Conservation (phyloP, 192 early-diverging fungal genomes). For the Phycomyces nitens region DNA sequence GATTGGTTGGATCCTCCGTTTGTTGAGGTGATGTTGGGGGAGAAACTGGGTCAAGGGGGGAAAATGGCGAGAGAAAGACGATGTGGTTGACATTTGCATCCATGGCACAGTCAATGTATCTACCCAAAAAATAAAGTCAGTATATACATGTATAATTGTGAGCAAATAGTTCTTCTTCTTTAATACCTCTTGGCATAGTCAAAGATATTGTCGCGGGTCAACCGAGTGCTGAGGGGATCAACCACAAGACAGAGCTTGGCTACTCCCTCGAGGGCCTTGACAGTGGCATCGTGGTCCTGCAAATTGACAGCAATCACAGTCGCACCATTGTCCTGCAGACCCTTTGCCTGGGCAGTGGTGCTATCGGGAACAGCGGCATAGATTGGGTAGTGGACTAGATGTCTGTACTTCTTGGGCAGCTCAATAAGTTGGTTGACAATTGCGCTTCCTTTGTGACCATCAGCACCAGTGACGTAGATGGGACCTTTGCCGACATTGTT, state of each 20-base stretch:
- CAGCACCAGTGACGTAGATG: conserved; percentile 38
- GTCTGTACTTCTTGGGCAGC: conserved; percentile 22
- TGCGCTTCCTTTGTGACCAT: conserved; percentile 37
- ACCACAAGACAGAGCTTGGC: conserved; percentile 31
- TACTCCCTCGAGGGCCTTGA: conserved; percentile 29
- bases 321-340: conserved; percentile 25
- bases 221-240: conserved; percentile 36
- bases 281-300: conserved; percentile 17
- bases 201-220: conserved; percentile 27
- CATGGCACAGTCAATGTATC: conserved; percentile 38
- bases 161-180: no score
- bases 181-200: conserved; percentile 32
- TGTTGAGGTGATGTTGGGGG: background rate
- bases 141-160: no score
- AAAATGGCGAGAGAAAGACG: conserved; percentile 36
- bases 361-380: conserved; percentile 33
- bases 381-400: conserved; percentile 24
- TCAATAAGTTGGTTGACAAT: conserved; percentile 34
- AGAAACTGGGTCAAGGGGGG: conserved; percentile 25
- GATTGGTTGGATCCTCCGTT: background rate
- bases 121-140: conserved; percentile 12
- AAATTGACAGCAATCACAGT: conserved; percentile 29
- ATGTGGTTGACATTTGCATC: conserved; percentile 34
- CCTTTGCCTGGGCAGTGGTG: conserved; percentile 21
- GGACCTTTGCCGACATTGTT: conserved; percentile 29